These are phyloP conservation scores for Phialemoniopsis sp. DNA, from an alignment of 2,329 filamentous ascomycete species.

Conservation along the genomic window DNA sequence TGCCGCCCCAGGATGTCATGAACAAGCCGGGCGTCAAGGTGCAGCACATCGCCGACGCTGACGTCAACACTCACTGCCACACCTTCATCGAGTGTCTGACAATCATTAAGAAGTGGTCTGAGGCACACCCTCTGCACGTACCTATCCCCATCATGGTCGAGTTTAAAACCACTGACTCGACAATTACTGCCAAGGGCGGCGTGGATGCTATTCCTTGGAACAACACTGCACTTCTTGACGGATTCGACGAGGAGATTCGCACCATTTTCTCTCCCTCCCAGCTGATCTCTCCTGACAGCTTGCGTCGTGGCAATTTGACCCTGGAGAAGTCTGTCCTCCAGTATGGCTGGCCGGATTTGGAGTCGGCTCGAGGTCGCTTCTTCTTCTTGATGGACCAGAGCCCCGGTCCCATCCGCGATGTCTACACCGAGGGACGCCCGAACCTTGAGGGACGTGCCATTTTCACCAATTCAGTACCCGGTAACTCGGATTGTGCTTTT, in stretches of 20 bases:
- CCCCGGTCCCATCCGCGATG: constrained; percentile 20
- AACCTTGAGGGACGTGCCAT: constrained; percentile 37
- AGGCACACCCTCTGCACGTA: constrained; percentile 34
- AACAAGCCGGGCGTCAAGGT: constrained; percentile 40
- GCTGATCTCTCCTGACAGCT: constrained; percentile 42
- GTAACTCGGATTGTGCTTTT: constrained; percentile 39
- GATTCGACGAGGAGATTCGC: constrained; percentile 41
- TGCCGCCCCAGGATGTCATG: constrained; percentile 23
- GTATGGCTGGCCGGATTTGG: constrained; percentile 42
- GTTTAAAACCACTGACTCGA: constrained; percentile 33
- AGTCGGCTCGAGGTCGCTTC: constrained; percentile 36
- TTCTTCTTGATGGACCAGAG: constrained; percentile 49
- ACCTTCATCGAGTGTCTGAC: constrained; percentile 38
- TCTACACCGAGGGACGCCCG: constrained; percentile 27
- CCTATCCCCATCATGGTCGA: constrained; percentile 46
- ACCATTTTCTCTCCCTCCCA: constrained; percentile 30
- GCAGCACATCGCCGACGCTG: constrained; percentile 44
- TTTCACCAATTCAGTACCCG: constrained; percentile 43
- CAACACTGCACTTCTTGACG: constrained; percentile 30
- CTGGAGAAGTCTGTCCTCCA: constrained; percentile 40
- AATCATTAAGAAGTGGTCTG: constrained; percentile 37
- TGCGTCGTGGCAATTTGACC: constrained; percentile 32
- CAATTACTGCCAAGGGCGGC: constrained; percentile 16
- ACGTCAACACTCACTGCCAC: constrained; percentile 39
- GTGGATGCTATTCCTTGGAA: constrained; percentile 37